phyloP scores from a whole-genome alignment of 2,329 filamentous ascomycete species.

The Phialophora macrospora region DNA sequence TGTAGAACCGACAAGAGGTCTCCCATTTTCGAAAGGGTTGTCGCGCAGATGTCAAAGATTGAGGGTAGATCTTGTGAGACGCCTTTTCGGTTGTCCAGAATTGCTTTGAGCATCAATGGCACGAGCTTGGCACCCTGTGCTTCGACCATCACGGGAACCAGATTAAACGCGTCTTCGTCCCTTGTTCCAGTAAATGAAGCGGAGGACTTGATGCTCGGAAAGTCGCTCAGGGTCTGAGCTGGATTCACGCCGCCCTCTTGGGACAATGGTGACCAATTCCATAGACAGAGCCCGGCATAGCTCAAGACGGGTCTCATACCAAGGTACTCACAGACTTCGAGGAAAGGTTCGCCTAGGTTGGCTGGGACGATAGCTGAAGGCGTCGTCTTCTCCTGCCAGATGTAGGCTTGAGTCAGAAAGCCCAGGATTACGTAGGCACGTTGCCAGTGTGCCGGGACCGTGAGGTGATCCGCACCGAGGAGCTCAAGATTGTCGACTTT shows the following conservation, averaged over 20 bases:
- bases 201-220: constrained; percentile 11
- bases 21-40: constrained; percentile 19
- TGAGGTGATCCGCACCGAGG: constrained; percentile 16
- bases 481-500: constrained; percentile 9
- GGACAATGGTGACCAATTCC: constrained; percentile 16
- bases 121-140: constrained; percentile 13
- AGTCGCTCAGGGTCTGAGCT: constrained; percentile 16
- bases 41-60: constrained; percentile 15
- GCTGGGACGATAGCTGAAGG: constrained; percentile 17
- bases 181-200: constrained; percentile 26
- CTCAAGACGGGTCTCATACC: constrained; percentile 24
- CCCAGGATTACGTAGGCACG: constrained; percentile 26
- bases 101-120: constrained; percentile 12
- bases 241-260: not conserved
- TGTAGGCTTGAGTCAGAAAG: constrained; percentile 24
- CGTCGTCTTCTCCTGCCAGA: constrained; percentile 20
- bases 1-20: constrained; percentile 14
- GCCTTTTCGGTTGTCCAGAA: constrained; percentile 6
- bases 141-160: constrained; percentile 25
- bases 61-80: constrained; percentile 9
- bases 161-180: constrained; percentile 29
- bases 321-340: constrained; percentile 24
- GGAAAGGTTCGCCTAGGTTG: constrained; percentile 22
- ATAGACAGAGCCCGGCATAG: constrained; percentile 26
- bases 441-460: constrained; percentile 17